These are phyloP conservation scores for Cladophialophora chaetospira DNA, from an alignment of 2,329 filamentous ascomycete species.

Conservation along the genomic window DNA sequence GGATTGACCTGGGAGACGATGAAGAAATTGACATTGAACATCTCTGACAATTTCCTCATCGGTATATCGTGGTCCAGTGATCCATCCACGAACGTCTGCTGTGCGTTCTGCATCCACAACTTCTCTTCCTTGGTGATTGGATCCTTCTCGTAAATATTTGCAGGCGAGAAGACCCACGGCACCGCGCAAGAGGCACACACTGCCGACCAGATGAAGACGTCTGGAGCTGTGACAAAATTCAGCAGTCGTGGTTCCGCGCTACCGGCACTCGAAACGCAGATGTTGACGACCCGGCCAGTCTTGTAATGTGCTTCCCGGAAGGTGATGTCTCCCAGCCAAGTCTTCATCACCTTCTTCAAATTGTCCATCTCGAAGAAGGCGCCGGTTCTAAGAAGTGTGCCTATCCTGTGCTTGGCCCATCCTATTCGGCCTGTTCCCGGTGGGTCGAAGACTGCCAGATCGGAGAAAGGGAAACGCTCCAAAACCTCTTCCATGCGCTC, in stretches of 20 bases:
- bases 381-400: conserved; percentile 65
- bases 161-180: conserved; percentile 75
- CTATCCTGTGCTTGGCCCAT: conserved; percentile 52
- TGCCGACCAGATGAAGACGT: conserved; percentile 94
- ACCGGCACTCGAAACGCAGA: conserved; percentile 85
- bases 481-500: conserved; percentile 74
- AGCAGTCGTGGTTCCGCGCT: conserved; percentile 84
- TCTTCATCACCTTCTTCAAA: conserved; percentile 77
- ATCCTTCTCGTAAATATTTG: conserved; percentile 80
- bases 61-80: conserved; percentile 94
- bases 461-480: conserved; percentile 72
- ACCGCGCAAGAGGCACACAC: conserved; percentile 92
- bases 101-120: conserved; percentile 73
- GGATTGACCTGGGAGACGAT: conserved; percentile 97
- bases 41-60: conserved; percentile 83
- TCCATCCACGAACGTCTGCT: conserved; percentile 87
- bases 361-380: conserved; percentile 84
- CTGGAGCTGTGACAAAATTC: conserved; percentile 91
- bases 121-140: conserved; percentile 73
- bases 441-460: conserved; percentile 77
- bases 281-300: conserved; percentile 89
- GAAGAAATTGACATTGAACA: conserved; percentile 98
- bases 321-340: conserved; percentile 81
- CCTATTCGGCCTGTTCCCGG: conserved; percentile 48
- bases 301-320: conserved; percentile 96